Conservation (phyloP, 805 yeast genomes). For the Barnettozyma californica region DNA sequence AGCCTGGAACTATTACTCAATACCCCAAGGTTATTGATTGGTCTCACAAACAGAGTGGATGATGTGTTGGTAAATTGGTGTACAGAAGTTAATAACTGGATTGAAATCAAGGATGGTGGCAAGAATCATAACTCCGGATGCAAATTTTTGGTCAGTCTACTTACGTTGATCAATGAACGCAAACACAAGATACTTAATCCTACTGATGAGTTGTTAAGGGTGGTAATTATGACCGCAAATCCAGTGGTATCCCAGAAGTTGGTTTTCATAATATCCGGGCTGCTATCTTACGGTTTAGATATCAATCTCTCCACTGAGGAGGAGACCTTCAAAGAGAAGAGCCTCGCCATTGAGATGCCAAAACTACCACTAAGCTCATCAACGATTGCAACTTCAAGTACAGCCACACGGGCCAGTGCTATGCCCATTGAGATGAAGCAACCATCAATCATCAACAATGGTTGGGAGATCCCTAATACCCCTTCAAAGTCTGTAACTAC, state of each 20-base stretch:
- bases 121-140: conserved; percentile 14
- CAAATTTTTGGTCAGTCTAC: conserved; percentile 19
- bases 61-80: conserved; percentile 34
- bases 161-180: conserved; percentile 15
- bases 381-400: neutral
- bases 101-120: conserved; percentile 40
- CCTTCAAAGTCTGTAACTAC: conserved; percentile 24
- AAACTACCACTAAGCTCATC: conserved; percentile 1
- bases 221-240: conserved; percentile 54
- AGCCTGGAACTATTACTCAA: conserved; percentile 27
- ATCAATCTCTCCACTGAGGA: conserved; percentile 4
- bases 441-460: conserved; percentile 25
- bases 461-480: conserved; percentile 37
- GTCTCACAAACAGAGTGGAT: conserved; percentile 23
- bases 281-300: conserved; percentile 34
- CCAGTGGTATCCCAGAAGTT: conserved; percentile 56
- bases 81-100: conserved; percentile 35
- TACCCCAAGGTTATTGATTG: conserved; percentile 33
- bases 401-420: neutral
- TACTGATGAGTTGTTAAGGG: conserved; percentile 34
- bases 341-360: neutral
- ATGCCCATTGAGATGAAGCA: conserved; percentile 14
- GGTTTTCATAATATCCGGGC: conserved; percentile 46
- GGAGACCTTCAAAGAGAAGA: neutral
- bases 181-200: conserved; percentile 13